A percentile compares a stretch with the other conserved stretches of the same genome.
phyloP scores from a whole-genome alignment of 192 early-diverging fungal genomes.

The Coemansia javaensis region DNA sequence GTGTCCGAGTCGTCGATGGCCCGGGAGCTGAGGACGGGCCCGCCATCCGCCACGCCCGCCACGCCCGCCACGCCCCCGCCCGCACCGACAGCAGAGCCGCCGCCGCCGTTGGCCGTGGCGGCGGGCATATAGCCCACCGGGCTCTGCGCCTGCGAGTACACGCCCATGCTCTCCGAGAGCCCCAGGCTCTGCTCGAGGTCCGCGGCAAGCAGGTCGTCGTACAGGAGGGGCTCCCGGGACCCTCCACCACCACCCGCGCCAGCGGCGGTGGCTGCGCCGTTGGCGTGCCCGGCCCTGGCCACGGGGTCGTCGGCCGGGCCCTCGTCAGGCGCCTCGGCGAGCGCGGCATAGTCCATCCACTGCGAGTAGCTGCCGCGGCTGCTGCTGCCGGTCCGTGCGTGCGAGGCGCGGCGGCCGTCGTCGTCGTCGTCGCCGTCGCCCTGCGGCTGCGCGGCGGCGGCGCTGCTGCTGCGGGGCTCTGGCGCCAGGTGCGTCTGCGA shows the following conservation, averaged over 20 bases:
- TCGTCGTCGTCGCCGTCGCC: too few species aligned
- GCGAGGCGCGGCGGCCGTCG: background rate
- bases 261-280: too few species aligned
- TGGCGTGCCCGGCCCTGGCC: too few species aligned
- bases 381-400: conserved; percentile 3
- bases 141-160: background rate
- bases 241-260: too few species aligned
- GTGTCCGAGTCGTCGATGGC: background rate
- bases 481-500: conserved; percentile 1
- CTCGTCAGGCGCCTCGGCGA: background rate
- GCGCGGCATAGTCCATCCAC: conserved; percentile 7
- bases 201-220: conserved; percentile 3
- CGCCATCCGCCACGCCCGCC: background rate
- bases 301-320: too few species aligned
- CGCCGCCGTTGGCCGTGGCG: background rate
- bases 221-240: too few species aligned
- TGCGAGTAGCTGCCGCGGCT: conserved; percentile 17
- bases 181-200: conserved; percentile 9
- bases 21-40: background rate
- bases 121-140: too few species aligned
- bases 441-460: too few species aligned
- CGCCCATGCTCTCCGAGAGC: conserved; percentile 9
- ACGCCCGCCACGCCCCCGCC: background rate
- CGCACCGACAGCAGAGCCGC: too few species aligned
- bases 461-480: too few species aligned